Evolutionary conservation across 1,284 basidiomycete species (phyloP).

Genomic region (Ceratobasidium sp.): DNA sequence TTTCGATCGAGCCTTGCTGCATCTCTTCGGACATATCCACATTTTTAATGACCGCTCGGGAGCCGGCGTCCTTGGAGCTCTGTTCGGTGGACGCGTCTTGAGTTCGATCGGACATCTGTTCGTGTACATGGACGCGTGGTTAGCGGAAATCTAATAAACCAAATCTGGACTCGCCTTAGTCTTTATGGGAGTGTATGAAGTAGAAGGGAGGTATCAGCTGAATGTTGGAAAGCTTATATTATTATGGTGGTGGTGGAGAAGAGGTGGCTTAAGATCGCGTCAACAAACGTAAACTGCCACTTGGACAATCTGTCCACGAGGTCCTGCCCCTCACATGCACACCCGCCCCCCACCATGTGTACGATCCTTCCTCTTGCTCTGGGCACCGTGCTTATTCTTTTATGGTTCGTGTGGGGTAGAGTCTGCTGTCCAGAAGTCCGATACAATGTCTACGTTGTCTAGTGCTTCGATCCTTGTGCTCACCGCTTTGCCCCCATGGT

Average conservation of each 20-base stretch:
- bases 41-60: conserved; percentile 94
- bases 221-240: conserved; percentile 37
- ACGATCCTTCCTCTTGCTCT: conserved; percentile 39
- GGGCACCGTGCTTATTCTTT: conserved; percentile 21
- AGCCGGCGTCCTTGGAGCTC: conserved; percentile 50
- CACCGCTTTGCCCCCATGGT: conserved; percentile 7
- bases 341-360: conserved; percentile 30
- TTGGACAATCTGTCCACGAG: conserved; percentile 24
- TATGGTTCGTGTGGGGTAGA: conserved; percentile 16
- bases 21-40: conserved; percentile 98
- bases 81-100: conserved; percentile 37
- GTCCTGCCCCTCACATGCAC: conserved; percentile 20
- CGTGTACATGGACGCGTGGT: background rate
- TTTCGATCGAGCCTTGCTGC: conserved; percentile 93
- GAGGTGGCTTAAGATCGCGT: conserved; percentile 42
- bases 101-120: conserved; percentile 40
- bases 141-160: background rate
- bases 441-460: conserved; percentile 13
- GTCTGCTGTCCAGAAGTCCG: background rate
- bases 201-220: conserved; percentile 11
- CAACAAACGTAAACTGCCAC: conserved; percentile 43
- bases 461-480: conserved; percentile 41
- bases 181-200: conserved; percentile 12
- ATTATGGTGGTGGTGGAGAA: conserved; percentile 45
- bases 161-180: conserved; percentile 10